A percentile compares a stretch with the other conserved stretches of the same genome.
These are phyloP conservation scores for Teratosphaeria epicoccoides DNA, from an alignment of 2,329 filamentous ascomycete species.

Conservation along the genomic window DNA sequence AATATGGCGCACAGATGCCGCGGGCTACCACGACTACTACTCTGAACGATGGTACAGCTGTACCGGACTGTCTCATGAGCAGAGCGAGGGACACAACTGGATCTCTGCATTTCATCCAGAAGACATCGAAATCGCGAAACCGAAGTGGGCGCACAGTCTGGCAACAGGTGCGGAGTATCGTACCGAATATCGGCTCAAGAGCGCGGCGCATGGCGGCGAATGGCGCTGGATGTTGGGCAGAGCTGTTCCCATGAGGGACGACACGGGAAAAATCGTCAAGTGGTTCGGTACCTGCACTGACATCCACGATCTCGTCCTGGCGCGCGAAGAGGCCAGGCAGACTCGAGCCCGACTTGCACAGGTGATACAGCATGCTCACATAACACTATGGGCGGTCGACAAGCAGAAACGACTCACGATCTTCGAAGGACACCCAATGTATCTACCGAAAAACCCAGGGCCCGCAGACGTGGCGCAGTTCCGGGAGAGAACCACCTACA, in stretches of 20 bases:
- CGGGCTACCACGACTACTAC: constrained; percentile 62
- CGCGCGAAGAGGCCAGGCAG: constrained; percentile 54
- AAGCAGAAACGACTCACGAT: constrained; percentile 51
- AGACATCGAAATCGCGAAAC: constrained; percentile 47
- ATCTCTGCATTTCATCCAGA: constrained; percentile 57
- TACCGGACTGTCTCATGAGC: constrained; percentile 54
- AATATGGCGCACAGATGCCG: constrained; percentile 59
- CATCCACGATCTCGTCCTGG: constrained; percentile 62
- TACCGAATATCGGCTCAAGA: constrained; percentile 60
- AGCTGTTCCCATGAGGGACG: constrained; percentile 54
- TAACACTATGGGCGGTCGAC: constrained; percentile 66
- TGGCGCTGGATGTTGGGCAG: constrained; percentile 73
- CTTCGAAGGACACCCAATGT: constrained; percentile 52
- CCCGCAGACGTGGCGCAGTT: not conserved
- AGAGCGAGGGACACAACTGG: constrained; percentile 55
- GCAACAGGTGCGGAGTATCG: constrained; percentile 57
- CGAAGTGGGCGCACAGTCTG: constrained; percentile 52
- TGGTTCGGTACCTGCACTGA: constrained; percentile 78
- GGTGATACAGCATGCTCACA: constrained; percentile 63
- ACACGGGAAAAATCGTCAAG: constrained; percentile 59
- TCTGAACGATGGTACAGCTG: constrained; percentile 72
- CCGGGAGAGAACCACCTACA: constrained; percentile 21
- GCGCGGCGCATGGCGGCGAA: constrained; percentile 46
- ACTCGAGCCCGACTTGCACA: constrained; percentile 60
- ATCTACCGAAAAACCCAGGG: not conserved